phyloP scores from a whole-genome alignment of 2,329 filamentous ascomycete species.

The Penicillium digitatum region DNA sequence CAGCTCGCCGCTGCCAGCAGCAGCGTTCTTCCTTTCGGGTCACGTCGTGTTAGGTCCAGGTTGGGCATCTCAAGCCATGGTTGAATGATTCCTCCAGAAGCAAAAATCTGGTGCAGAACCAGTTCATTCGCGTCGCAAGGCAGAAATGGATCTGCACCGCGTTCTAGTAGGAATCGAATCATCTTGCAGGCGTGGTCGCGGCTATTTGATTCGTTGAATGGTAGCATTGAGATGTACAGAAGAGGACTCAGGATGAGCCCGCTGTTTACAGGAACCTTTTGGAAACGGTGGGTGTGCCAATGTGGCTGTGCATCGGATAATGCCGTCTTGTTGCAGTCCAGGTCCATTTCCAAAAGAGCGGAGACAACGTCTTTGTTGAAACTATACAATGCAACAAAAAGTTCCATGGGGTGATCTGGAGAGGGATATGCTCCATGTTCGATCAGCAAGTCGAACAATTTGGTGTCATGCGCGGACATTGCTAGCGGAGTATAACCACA shows the following conservation, averaged over 20 bases:
- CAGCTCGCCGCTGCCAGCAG: constrained; percentile 13
- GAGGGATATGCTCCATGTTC: constrained; percentile 11
- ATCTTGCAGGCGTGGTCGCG: constrained; percentile 13
- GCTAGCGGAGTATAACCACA: constrained; percentile 15
- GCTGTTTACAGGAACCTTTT: not conserved
- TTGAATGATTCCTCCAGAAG: constrained; percentile 14
- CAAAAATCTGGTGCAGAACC: constrained; percentile 14
- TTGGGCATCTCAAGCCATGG: constrained; percentile 12
- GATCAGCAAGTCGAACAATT: constrained; percentile 14
- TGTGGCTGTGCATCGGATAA: constrained; percentile 8
- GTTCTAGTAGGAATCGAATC: constrained; percentile 11
- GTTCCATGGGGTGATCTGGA: constrained; percentile 13
- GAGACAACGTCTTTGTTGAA: constrained; percentile 7
- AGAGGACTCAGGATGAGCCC: constrained; percentile 11
- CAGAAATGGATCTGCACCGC: constrained; percentile 17
- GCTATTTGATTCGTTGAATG: constrained; percentile 16
- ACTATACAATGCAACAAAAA: constrained; percentile 9
- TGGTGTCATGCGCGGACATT: constrained; percentile 8
- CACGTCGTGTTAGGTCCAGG: constrained; percentile 15
- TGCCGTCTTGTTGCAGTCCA: constrained; percentile 11
- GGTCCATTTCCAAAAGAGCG: constrained; percentile 7
- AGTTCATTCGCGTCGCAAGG: not conserved
- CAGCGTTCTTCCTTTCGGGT: constrained; percentile 14
- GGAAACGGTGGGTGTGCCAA: constrained; percentile 12
- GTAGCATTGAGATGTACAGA: constrained; percentile 15